Percentiles rank a stretch among this genome's conserved stretches.
Evolutionary conservation across 768 basidiomycete genomes (phyloP).

Genomic region (Calocera cornea): DNA sequence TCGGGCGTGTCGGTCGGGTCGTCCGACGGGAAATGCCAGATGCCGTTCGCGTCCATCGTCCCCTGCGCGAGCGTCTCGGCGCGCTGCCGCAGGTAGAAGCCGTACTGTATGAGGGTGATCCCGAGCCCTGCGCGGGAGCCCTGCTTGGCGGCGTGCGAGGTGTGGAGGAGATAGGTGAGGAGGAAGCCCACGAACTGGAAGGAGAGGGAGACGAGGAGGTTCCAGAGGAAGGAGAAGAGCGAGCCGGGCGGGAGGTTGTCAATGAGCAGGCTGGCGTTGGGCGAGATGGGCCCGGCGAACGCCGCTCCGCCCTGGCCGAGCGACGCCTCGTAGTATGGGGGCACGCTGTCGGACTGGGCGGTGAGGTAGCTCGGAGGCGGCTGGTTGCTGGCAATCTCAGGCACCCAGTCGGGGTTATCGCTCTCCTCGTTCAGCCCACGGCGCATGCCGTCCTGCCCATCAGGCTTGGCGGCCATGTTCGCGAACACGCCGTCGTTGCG

Average conservation of each 20-base stretch:
- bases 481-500: conserved; percentile 93
- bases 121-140: conserved; percentile 94
- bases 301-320: conserved; percentile 41
- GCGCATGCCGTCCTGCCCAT: conserved; percentile 26
- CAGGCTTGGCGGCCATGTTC: conserved; percentile 85
- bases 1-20: not conserved
- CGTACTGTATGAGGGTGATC: conserved; percentile 85
- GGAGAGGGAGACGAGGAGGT: conserved; percentile 77
- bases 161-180: conserved; percentile 83
- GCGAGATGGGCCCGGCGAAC: conserved; percentile 17
- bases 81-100: conserved; percentile 53
- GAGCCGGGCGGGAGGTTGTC: conserved; percentile 84
- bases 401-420: conserved; percentile 41
- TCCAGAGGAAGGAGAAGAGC: conserved; percentile 67
- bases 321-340: conserved; percentile 86
- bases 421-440: conserved; percentile 16
- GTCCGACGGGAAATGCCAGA: not conserved
- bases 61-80: conserved; percentile 27
- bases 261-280: conserved; percentile 59
- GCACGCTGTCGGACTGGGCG: conserved; percentile 80
- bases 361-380: conserved; percentile 78
- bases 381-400: conserved; percentile 70
- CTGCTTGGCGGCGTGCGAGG: conserved; percentile 81
- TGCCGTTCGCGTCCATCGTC: conserved; percentile 13
- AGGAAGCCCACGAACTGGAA: conserved; percentile 94